Evolutionary conservation across 2,329 filamentous ascomycete genomes (phyloP).

Genomic region (Aaosphaeria arxii): DNA sequence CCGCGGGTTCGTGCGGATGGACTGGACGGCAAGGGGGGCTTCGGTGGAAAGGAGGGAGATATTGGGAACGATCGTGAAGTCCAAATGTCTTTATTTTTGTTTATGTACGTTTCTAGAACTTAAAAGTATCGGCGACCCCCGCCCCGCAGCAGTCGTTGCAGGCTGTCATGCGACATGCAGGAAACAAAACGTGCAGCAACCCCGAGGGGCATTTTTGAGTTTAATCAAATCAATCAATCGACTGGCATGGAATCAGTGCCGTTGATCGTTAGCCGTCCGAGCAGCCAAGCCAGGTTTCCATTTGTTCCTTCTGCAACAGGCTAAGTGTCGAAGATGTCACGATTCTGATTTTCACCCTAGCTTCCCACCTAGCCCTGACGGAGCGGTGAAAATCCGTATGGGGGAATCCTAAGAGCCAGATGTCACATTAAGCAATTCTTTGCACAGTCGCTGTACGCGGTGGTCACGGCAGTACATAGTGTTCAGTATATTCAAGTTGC

Average conservation of each 20-base stretch:
- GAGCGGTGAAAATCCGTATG: neutral
- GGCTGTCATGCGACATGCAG: too few species aligned
- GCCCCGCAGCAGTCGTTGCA: too few species aligned
- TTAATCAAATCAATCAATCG: constrained; percentile 5
- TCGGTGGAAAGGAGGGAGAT: too few species aligned
- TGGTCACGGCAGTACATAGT: neutral
- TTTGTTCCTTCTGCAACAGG: constrained; percentile 27
- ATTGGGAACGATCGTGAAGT: too few species aligned
- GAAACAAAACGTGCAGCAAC: too few species aligned
- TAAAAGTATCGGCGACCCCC: too few species aligned
- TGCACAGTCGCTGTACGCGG: too few species aligned
- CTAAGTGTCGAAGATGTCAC: constrained; percentile 15
- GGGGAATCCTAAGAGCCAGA: neutral
- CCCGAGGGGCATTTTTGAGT: too few species aligned
- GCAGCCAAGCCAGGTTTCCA: constrained; percentile 13
- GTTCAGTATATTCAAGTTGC: neutral
- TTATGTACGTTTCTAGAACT: too few species aligned
- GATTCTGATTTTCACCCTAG: constrained; percentile 4
- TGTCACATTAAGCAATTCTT: neutral
- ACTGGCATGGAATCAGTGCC: constrained; percentile 13
- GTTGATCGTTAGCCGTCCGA: constrained; percentile 10
- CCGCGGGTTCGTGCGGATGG: too few species aligned
- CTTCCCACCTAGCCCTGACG: neutral
- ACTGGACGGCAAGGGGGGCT: too few species aligned
- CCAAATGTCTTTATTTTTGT: too few species aligned